Evolutionary conservation across 495 filamentous ascomycete genomes (phyloP).

Genomic region (Niebla homalea): DNA sequence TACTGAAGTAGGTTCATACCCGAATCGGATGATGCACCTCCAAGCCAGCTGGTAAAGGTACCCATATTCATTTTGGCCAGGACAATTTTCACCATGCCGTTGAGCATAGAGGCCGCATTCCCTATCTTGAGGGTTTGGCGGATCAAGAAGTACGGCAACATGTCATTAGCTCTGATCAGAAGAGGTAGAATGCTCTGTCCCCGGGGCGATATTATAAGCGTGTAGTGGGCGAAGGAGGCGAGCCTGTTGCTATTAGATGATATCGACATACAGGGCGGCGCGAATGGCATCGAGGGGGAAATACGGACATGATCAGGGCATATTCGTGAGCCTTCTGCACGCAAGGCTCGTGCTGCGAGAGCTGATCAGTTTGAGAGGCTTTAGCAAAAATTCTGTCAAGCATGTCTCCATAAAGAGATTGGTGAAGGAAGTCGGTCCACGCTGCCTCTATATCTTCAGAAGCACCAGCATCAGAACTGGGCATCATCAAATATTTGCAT

Average conservation of each 20-base stretch:
- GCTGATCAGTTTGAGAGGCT: conserved; percentile 35
- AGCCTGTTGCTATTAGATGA: conserved; percentile 26
- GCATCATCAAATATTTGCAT: conserved; percentile 9
- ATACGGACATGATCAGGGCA: conserved; percentile 39
- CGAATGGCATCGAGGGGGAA: not conserved
- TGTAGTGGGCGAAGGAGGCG: conserved; percentile 50
- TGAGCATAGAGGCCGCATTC: conserved; percentile 58
- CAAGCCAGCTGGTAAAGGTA: conserved; percentile 52
- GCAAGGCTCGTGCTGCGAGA: conserved; percentile 41
- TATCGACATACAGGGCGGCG: not conserved
- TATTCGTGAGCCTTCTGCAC: conserved; percentile 46
- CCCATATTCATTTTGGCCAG: conserved; percentile 51
- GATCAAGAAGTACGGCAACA: conserved; percentile 47
- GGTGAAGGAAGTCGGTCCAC: conserved; percentile 44
- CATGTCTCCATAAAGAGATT: conserved; percentile 44
- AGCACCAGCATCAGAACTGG: conserved; percentile 37
- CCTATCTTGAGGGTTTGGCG: conserved; percentile 50
- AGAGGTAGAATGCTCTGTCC: conserved; percentile 49
- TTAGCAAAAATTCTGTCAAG: conserved; percentile 44
- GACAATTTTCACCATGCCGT: conserved; percentile 46
- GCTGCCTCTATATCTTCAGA: conserved; percentile 38
- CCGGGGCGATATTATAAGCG: conserved; percentile 47
- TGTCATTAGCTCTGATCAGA: conserved; percentile 39
- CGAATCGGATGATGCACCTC: conserved; percentile 42
- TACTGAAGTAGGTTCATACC: conserved; percentile 59